Evolutionary conservation across 306 rosid genomes (phyloP).

Genomic region (Carpinus fangiana): DNA sequence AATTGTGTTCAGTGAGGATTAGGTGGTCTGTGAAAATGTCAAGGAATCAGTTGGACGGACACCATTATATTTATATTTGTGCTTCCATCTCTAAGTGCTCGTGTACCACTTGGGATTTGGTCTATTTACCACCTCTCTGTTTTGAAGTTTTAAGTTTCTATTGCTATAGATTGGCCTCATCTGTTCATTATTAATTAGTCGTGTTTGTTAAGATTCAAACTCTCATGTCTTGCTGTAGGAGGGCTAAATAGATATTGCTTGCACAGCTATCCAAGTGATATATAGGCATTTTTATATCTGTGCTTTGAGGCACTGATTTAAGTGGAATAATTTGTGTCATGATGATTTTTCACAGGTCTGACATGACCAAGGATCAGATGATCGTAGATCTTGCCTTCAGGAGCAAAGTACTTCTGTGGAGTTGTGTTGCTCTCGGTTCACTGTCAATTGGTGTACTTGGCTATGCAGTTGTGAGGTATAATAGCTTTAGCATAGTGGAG

Average conservation of each 20-base stretch:
- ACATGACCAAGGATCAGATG: conserved; percentile 82
- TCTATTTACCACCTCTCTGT: background rate
- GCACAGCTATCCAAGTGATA: background rate
- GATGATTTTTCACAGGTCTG: conserved; percentile 57
- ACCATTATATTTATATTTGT: conserved; percentile 8
- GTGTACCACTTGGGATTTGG: background rate
- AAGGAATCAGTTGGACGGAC: background rate
- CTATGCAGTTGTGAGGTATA: conserved; percentile 68
- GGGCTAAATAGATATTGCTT: background rate
- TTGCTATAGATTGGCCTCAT: background rate
- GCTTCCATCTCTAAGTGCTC: background rate
- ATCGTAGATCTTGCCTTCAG: conserved; percentile 55
- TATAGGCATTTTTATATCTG: background rate
- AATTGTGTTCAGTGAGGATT: conserved; percentile 7
- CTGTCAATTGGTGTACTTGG: conserved; percentile 77
- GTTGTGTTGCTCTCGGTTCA: conserved; percentile 65
- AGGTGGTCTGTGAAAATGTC: conserved; percentile 11
- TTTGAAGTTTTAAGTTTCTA: background rate
- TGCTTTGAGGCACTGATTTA: conserved; percentile 1
- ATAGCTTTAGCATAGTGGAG: background rate
- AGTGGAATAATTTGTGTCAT: conserved; percentile 18
- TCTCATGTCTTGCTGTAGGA: background rate
- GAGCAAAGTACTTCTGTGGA: conserved; percentile 57
- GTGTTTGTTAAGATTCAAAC: background rate
- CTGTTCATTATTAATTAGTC: background rate